Base-by-base conservation (phyloP, 139 green algal genomes). In the Spirogloea muscicola region DNA sequence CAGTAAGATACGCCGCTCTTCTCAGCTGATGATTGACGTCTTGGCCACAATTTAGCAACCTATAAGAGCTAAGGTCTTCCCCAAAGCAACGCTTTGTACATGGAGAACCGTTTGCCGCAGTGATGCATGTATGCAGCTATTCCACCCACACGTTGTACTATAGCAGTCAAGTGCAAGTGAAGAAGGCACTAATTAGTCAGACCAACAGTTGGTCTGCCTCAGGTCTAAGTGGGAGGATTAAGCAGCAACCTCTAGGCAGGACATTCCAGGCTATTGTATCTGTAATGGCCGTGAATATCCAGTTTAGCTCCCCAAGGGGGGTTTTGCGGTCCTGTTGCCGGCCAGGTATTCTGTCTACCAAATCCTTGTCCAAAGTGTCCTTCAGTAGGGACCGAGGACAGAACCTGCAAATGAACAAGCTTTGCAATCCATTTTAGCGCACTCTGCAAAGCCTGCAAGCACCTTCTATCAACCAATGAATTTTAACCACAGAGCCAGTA, bases 201-300 rank as follows among this genome's bases (percentile, higher is more conserved):
- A n/a, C n/a, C n/a, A n/a, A n/a, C n/a, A n/a, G n/a, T n/a, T n/a
- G n/a, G n/a, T n/a, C n/a, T n/a, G n/a, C n/a, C n/a, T n/a, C n/a
- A n/a, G n/a, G n/a, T n/a, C n/a, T n/a, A n/a, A n/a, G n/a, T n/a
- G n/a, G n/a, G n/a, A n/a, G n/a, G n/a, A n/a, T n/a, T n/a, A n/a
- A n/a, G n/a, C n/a, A n/a, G n/a, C 29, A 34, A 18, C 88, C 84
- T 3, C 91, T 82, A 1, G 94, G 94, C 44, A 99, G 86, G 66
- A 91, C 88, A 82, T 99, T 97, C 94, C 94, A 99, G 1, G 94
- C 94, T 44, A 99, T 98, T 52, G 94, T 98, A 88, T 99, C 94
- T 0, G 94, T 99, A 83, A 99, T 96, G 68, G 94, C 95, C 0
- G 94, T 99, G 88, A 99, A 98, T 59, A 99, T 95, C 94, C 94